phyloP scores from a whole-genome alignment of 2,329 filamentous ascomycete genomes.

The Colletotrichum sublineola region DNA sequence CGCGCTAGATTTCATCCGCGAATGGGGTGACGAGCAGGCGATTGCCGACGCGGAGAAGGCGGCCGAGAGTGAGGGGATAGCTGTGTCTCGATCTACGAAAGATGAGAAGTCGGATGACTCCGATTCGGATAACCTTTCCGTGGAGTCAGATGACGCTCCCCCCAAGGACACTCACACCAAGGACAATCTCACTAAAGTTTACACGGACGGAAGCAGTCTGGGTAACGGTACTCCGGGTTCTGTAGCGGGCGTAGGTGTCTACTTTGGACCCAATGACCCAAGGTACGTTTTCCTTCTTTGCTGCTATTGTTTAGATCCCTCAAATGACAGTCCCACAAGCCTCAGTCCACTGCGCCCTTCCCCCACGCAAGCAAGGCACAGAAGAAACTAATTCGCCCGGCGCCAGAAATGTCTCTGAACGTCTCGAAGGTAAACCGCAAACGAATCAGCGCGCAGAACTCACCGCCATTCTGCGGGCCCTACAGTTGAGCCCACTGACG shows the following conservation, averaged over 20 bases:
- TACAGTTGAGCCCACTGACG: slow-evolving; percentile 79
- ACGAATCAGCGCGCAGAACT: slow-evolving; percentile 98
- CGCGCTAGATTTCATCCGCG: slow-evolving; percentile 81
- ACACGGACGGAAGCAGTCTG: slow-evolving; percentile 73
- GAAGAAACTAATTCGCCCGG: slow-evolving; percentile 41
- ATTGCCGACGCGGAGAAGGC: slow-evolving; percentile 47
- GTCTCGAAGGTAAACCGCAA: slow-evolving; percentile 78
- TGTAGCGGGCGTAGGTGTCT: slow-evolving; percentile 73
- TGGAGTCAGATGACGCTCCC: slow-evolving; percentile 48
- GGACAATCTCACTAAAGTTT: slow-evolving; percentile 60
- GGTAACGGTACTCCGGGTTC: slow-evolving; percentile 70
- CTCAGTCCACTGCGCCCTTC: not conserved
- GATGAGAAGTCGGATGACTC: slow-evolving; percentile 48
- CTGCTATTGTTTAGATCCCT: not conserved
- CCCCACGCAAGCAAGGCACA: not conserved
- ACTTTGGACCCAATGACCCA: slow-evolving; percentile 68
- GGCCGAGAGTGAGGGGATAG: slow-evolving; percentile 14
- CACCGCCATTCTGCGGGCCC: slow-evolving; percentile 85
- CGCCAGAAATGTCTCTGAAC: slow-evolving; percentile 77
- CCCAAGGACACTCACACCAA: slow-evolving; percentile 43
- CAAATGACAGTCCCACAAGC: slow-evolving; percentile 1
- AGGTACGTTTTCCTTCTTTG: slow-evolving; percentile 56
- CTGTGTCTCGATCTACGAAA: slow-evolving; percentile 22
- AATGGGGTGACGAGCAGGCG: slow-evolving; percentile 60
- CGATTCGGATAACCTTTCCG: slow-evolving; percentile 53